Conservation (phyloP, 306 rosid species). For the Medicago lupulina region DNA sequence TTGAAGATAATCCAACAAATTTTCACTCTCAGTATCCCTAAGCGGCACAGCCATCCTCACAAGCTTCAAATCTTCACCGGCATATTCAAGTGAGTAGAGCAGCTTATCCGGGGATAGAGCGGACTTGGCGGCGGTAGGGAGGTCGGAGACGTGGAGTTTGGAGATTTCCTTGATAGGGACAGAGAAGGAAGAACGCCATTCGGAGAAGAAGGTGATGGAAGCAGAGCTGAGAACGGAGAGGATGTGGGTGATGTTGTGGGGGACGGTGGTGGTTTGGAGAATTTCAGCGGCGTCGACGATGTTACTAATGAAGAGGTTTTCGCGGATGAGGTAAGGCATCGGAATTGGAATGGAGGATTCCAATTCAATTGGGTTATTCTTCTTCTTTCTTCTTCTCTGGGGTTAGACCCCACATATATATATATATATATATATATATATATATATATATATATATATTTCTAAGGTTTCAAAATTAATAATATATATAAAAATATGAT, state of each 20-base stretch:
- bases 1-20: constrained; percentile 79
- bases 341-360: not conserved
- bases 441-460: too few species aligned
- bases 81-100: constrained; percentile 73
- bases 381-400: too few species aligned
- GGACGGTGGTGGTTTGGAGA: constrained; percentile 56
- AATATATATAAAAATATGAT: too few species aligned
- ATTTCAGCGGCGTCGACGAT: constrained; percentile 77
- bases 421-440: too few species aligned
- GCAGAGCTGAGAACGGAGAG: constrained; percentile 87
- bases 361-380: too few species aligned
- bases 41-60: constrained; percentile 90
- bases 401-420: too few species aligned
- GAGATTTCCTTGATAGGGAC: constrained; percentile 71
- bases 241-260: constrained; percentile 56
- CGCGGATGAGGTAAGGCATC: constrained; percentile 87
- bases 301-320: constrained; percentile 80
- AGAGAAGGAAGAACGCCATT: constrained; percentile 61
- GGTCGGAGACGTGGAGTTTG: constrained; percentile 58
- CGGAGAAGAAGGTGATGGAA: constrained; percentile 80
- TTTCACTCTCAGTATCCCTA: constrained; percentile 82
- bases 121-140: constrained; percentile 36
- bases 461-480: too few species aligned
- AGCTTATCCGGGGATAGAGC: constrained; percentile 65
- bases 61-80: constrained; percentile 77